These are phyloP conservation scores for Phytophthora fragariaefolia DNA, from an alignment of 352 stramenopile species.

Conservation along the genomic window DNA sequence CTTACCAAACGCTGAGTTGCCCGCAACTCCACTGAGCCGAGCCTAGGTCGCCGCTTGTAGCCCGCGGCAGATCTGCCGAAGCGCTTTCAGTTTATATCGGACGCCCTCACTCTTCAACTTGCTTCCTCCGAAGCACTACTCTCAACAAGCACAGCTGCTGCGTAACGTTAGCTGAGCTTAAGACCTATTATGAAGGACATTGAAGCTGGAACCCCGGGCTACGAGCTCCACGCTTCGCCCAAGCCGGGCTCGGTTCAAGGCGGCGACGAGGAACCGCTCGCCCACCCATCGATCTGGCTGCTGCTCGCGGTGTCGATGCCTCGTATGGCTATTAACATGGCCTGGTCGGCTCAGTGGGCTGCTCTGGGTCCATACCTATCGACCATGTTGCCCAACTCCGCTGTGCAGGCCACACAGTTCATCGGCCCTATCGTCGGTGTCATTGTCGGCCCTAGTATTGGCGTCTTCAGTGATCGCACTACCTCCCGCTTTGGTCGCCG, in stretches of 20 bases:
- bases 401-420: constrained; percentile 34
- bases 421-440: constrained; percentile 29
- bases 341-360: constrained; percentile 49
- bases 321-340: constrained; percentile 33
- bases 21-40: not conserved
- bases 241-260: constrained; percentile 3
- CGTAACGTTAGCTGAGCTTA: not conserved
- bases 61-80: constrained; percentile 26
- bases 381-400: constrained; percentile 49
- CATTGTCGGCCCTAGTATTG: constrained; percentile 28
- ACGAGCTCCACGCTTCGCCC: constrained; percentile 12
- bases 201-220: constrained; percentile 6
- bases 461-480: constrained; percentile 32
- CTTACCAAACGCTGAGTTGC: not conserved
- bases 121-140: constrained; percentile 25
- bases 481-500: constrained; percentile 24
- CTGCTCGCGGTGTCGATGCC: constrained; percentile 30
- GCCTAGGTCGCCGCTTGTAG: not conserved
- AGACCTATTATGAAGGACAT: constrained; percentile 16
- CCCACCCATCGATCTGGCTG: constrained; percentile 26
- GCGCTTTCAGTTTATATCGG: constrained; percentile 14
- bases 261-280: constrained; percentile 6
- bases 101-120: constrained; percentile 30
- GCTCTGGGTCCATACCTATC: constrained; percentile 55
- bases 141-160: constrained; percentile 4